Evolutionary conservation across 257 asterid genomes (phyloP).

Genomic region (Primulina eburnea): DNA sequence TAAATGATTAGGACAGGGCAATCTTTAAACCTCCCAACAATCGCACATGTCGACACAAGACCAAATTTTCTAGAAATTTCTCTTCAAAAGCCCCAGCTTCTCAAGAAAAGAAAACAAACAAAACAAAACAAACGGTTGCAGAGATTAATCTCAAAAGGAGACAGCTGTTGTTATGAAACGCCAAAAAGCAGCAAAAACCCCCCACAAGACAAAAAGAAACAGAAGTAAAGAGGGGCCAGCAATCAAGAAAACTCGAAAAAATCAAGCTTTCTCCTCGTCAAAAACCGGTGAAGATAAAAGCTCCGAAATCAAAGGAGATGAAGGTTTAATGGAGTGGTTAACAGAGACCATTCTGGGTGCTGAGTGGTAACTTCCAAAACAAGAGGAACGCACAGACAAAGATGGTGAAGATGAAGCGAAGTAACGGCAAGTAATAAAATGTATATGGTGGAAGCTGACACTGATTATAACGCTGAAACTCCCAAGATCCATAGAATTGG

Average conservation of each 20-base stretch:
- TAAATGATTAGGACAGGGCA: not conserved
- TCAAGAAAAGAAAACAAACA: constrained; percentile 22
- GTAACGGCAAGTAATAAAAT: constrained; percentile 33
- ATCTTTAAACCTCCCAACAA: constrained; percentile 25
- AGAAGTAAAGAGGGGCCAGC: constrained; percentile 1
- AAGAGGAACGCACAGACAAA: constrained; percentile 43
- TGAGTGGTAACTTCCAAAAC: constrained; percentile 42
- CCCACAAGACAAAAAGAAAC: not conserved
- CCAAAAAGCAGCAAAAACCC: constrained; percentile 34
- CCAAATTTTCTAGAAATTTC: constrained; percentile 26
- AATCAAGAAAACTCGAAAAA: constrained; percentile 23
- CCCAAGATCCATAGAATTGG: constrained; percentile 42
- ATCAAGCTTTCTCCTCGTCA: constrained; percentile 35
- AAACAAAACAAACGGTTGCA: constrained; percentile 34
- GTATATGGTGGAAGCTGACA: constrained; percentile 50
- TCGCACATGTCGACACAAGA: constrained; percentile 17
- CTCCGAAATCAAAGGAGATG: constrained; percentile 32
- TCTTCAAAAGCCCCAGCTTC: constrained; percentile 24
- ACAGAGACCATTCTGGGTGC: constrained; percentile 39
- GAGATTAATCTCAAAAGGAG: constrained; percentile 29
- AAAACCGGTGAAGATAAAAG: constrained; percentile 26
- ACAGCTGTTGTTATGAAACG: constrained; percentile 25
- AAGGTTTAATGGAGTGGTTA: constrained; percentile 30
- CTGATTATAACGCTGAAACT: constrained; percentile 23
- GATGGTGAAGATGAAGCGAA: constrained; percentile 35